A percentile compares a stretch with the other conserved stretches of the same genome.
These are phyloP conservation scores for Russula griseocarnosa DNA, from an alignment of 768 basidiomycete genomes.

Conservation along the genomic window DNA sequence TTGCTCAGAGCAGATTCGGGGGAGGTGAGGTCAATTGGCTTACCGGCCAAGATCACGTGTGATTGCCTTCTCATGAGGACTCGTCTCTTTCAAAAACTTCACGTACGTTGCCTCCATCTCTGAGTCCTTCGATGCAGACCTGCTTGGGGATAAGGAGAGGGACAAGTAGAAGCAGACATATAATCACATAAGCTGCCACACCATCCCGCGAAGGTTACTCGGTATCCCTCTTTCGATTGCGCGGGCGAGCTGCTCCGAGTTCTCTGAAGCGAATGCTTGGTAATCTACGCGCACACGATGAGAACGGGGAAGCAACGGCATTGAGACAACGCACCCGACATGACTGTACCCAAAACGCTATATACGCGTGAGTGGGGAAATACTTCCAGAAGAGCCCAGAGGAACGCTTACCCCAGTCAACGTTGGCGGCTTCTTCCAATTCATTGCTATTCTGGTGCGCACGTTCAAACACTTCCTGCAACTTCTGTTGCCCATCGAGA, in stretches of 20 bases:
- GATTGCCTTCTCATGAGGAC: constrained; percentile 92
- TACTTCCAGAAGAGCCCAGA: constrained; percentile 6
- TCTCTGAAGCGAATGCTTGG: constrained; percentile 75
- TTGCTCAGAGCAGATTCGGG: constrained; percentile 11
- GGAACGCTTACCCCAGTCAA: constrained; percentile 69
- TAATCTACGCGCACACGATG: constrained; percentile 55
- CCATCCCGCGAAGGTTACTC: constrained; percentile 81
- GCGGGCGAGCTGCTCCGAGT: constrained; percentile 72
- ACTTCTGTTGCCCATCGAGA: constrained; percentile 60
- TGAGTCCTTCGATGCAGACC: constrained; percentile 90
- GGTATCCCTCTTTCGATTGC: constrained; percentile 95
- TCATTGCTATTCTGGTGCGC: constrained; percentile 52
- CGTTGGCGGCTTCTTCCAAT: constrained; percentile 40
- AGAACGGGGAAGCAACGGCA: constrained; percentile 9
- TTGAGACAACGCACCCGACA: constrained; percentile 56
- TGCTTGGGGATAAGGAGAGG: constrained; percentile 32
- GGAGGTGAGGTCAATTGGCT: background rate
- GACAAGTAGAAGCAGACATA: background rate
- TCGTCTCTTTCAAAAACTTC: constrained; percentile 72
- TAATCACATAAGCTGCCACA: constrained; percentile 90
- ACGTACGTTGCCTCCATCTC: constrained; percentile 83
- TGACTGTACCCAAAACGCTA: constrained; percentile 93
- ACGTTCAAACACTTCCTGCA: constrained; percentile 74
- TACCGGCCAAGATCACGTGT: constrained; percentile 85
- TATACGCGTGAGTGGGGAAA: constrained; percentile 17